Conservation (phyloP, 2,329 filamentous ascomycete genomes). For the Graphilbum sp. region DNA sequence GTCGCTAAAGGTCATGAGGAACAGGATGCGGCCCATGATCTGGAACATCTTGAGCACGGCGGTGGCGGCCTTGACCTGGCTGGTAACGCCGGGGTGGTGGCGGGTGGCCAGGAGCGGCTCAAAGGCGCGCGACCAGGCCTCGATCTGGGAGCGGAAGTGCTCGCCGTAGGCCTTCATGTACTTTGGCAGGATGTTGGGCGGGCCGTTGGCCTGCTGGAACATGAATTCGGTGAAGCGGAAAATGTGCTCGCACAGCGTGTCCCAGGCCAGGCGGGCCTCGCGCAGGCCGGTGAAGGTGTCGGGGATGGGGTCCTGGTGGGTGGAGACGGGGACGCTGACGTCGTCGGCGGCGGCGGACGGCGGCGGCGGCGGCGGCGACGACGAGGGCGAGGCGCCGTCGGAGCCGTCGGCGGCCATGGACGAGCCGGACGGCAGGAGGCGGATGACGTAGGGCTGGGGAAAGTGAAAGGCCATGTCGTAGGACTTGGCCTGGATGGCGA, state of each 20-base stretch:
- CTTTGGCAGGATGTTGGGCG: conserved; percentile 34
- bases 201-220: conserved; percentile 28
- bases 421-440: conserved; percentile 21
- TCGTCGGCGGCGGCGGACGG: conserved; percentile 8
- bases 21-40: conserved; percentile 39
- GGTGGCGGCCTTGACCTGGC: conserved; percentile 42
- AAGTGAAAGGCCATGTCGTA: conserved; percentile 56
- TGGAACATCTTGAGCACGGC: conserved; percentile 47
- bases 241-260: conserved; percentile 37
- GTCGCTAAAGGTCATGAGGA: conserved; percentile 42
- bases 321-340: background rate
- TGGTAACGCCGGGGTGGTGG: conserved; percentile 28
- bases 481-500: conserved; percentile 49
- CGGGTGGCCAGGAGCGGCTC: conserved; percentile 35
- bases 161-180: conserved; percentile 29
- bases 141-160: conserved; percentile 30
- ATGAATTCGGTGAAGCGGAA: conserved; percentile 43
- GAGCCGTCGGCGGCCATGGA: background rate
- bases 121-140: conserved; percentile 39
- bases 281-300: conserved; percentile 30
- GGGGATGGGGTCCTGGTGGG: conserved; percentile 21
- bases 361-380: conserved; percentile 5
- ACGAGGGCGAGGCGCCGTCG: background rate
- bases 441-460: conserved; percentile 43
- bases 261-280: conserved; percentile 40